Conservation (phyloP, 2,329 filamentous ascomycete species). For the Ceratocystis destructans region DNA sequence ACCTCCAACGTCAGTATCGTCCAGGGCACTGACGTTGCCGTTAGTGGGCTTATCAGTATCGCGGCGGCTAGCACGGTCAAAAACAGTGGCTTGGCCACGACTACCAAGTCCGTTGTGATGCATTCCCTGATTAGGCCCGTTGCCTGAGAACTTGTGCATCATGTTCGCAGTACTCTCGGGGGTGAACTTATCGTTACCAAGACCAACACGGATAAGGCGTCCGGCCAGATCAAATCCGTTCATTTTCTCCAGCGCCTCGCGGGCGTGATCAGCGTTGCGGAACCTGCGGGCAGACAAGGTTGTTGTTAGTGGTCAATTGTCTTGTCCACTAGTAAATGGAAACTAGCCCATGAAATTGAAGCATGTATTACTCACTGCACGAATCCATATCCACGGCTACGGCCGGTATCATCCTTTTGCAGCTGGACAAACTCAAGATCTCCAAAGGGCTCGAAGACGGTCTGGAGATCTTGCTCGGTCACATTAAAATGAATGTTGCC, state of each 20-base stretch:
- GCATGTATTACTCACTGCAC: conserved; percentile 62
- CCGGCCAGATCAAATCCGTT: conserved; percentile 97
- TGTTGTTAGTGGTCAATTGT: conserved; percentile 26
- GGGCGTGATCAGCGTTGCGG: conserved; percentile 76
- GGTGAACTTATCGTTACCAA: conserved; percentile 99
- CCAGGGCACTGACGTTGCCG: conserved; percentile 63
- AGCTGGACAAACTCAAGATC: conserved; percentile 95
- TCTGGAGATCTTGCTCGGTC: conserved; percentile 86
- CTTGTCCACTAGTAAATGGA: too few species aligned
- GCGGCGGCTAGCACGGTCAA: conserved; percentile 80
- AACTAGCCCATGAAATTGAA: neutral
- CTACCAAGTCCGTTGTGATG: conserved; percentile 83
- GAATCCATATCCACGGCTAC: conserved; percentile 93
- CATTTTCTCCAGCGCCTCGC: conserved; percentile 95
- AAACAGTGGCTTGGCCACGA: conserved; percentile 54
- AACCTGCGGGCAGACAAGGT: conserved; percentile 43
- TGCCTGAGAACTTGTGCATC: conserved; percentile 79
- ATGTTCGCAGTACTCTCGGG: conserved; percentile 89
- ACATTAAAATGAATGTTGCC: conserved; percentile 99
- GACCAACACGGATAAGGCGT: conserved; percentile 92
- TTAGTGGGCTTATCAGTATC: conserved; percentile 73
- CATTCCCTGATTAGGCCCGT: conserved; percentile 51
- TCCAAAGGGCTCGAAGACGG: conserved; percentile 94
- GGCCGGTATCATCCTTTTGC: conserved; percentile 84
- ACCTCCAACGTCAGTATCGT: conserved; percentile 93